A percentile compares a stretch with the other conserved stretches of the same genome.
These are phyloP conservation scores for Plectranthus barbatus DNA, from an alignment of 257 asterid genomes.

Conservation along the genomic window DNA sequence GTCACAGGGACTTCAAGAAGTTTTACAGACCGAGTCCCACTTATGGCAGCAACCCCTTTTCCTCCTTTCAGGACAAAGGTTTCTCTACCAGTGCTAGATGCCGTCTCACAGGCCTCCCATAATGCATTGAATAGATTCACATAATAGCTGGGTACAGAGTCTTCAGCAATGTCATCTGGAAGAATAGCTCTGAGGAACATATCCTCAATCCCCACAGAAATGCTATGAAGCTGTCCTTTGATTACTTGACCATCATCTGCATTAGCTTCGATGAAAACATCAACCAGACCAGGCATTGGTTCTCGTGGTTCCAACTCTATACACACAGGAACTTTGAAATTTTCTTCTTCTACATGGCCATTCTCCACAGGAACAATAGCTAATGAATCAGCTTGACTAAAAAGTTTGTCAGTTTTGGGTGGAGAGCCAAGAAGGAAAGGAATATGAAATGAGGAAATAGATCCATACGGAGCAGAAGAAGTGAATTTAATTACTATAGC, in stretches of 20 bases:
- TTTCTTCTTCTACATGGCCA: slow-evolving; percentile 44
- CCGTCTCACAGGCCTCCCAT: slow-evolving; percentile 91
- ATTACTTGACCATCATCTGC: slow-evolving; percentile 69
- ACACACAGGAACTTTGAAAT: slow-evolving; percentile 45
- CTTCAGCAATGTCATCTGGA: slow-evolving; percentile 57
- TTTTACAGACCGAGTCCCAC: slow-evolving; percentile 81
- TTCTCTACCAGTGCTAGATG: slow-evolving; percentile 79
- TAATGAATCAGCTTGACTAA: slow-evolving; percentile 42
- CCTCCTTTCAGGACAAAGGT: slow-evolving; percentile 77
- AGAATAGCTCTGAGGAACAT: slow-evolving; percentile 76
- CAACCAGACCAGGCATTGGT: slow-evolving; percentile 83
- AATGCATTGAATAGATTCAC: slow-evolving; percentile 63
- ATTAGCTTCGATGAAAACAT: slow-evolving; percentile 66
- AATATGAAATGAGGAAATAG: slow-evolving; percentile 53
- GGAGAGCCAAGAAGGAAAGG: slow-evolving; percentile 75
- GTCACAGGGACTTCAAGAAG: slow-evolving; percentile 61
- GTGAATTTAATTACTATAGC: slow-evolving; percentile 69
- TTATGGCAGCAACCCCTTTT: slow-evolving; percentile 73
- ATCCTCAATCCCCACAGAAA: slow-evolving; percentile 87
- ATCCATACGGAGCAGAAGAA: slow-evolving; percentile 77
- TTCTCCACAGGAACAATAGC: slow-evolving; percentile 63
- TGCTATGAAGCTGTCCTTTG: slow-evolving; percentile 62
- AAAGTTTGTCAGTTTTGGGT: slow-evolving; percentile 25
- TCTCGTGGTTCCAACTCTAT: slow-evolving; percentile 86
- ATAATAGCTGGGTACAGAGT: slow-evolving; percentile 35